Evolutionary conservation across 2,329 filamentous ascomycete species (phyloP), one percentile per base, ranked within the genome.

Genomic region (Xenoacremonium recifei): DNA sequence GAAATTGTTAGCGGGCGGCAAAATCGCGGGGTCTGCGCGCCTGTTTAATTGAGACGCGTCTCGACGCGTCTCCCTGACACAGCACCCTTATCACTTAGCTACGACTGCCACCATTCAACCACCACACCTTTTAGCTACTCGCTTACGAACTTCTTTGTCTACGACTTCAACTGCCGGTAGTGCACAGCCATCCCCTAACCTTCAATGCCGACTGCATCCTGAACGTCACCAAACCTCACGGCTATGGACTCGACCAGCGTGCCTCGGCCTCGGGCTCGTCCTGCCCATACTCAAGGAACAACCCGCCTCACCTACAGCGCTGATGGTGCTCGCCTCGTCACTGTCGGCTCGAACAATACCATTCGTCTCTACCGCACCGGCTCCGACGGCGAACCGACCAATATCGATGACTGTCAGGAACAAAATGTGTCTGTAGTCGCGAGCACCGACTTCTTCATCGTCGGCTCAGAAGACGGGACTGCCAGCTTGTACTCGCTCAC

Each of bases 381-480:
- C 46, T 93, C 87, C 29, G 87, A 95, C 69, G 91, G 90, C 55
- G 93, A 99, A 64, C 93, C 95, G 9, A 83, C 80, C 44, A 96
- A 92, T 43, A 85, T 99, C 42, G 92, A 97, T 62, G 89, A 96
- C 50, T 89, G 86, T 40, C 86, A 87, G 47, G 92, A 96, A 54
- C 85, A 88, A 51, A 95, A 96, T 60, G 76, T 87, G 16, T 83
- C 85, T 21, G 80, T 97, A 17, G 86, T 82, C 21, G 82, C 89
- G 16, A 80, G 82, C 25, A 79, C 92, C 60, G 81, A 86, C 46
- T 90, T 87, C 65, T 95, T 96, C 62, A 81, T 97, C 33, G 83
- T 89, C 48, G 93, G 90, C 20, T 88, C 89, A 16, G 92, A 99
- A 65, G 91, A 97, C 68, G 93, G 95, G 59, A 93, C 87, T n/a